Evolutionary conservation across 1,284 basidiomycete species (phyloP), one percentile per base, ranked within the genome.

Genomic region (Amylostereum areolatum): DNA sequence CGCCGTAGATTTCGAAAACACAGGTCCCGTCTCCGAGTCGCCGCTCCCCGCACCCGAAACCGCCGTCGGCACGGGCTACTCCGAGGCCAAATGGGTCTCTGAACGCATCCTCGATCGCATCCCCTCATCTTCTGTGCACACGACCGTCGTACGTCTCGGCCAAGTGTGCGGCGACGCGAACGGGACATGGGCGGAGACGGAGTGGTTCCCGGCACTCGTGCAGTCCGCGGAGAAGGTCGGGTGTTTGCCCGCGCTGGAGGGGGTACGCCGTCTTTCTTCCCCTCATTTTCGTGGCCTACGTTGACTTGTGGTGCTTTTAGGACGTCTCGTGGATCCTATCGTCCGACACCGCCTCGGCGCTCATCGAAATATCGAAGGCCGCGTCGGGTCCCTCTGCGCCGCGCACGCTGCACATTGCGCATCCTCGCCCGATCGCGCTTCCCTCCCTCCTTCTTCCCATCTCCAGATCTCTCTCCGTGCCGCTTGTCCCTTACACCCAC

Each of bases 41-140:
- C 35, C 46, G 12, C 49, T 66, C 5, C 37, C 55, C 9, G 57
- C 63, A 43, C 49, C 58, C 5, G 34, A 43, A 10, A 43, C 52
- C 11, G 56, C 63, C 11, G 52, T 58, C 24, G 62, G 62, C 5
- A 52, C 56, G 1, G 66, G 66, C 5, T 68, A 68, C 43, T 57
- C 64, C 28, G 66, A 66, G 49, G 61, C 62, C 7, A 68, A 68
- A 52, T 67, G 62, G 59, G 59, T 66, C 24, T 52, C 56, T 12
- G 66, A 68, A 48, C 54, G 58, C 36, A 57, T 68, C 29, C 52
- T 68, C 3, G 50, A 54, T 12, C 49, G 32, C 30, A 63, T 63
- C 7, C 53, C 58, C n/a, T 45, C 51, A 37, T 37, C 58, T 18
- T 65, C 64, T 1, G 34, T 67, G 9, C 47, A 49, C 27, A 52